These are phyloP conservation scores for Fagus sylvatica DNA, from an alignment of 306 rosid genomes.

Conservation along the genomic window DNA sequence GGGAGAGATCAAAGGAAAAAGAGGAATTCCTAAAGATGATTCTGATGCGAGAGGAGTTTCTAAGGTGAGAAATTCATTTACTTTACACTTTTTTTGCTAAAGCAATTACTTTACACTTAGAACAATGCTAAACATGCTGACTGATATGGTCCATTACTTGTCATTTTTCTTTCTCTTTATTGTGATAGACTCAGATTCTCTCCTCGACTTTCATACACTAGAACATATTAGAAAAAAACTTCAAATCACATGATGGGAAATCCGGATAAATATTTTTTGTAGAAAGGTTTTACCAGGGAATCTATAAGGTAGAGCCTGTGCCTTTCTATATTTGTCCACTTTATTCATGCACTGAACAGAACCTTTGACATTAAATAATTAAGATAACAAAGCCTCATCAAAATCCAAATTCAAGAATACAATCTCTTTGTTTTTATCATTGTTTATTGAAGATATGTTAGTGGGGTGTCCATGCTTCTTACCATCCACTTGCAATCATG, in stretches of 20 bases:
- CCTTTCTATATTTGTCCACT: conserved; percentile 37
- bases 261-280: conserved; percentile 3
- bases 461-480: conserved; percentile 45
- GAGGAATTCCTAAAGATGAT: conserved; percentile 24
- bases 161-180: neutral
- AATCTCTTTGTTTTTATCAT: conserved; percentile 17
- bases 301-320: conserved; percentile 23
- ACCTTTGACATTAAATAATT: neutral
- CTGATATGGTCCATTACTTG: neutral
- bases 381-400: conserved; percentile 3
- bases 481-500: conserved; percentile 55
- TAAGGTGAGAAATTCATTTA: conserved; percentile 31
- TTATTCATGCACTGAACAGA: conserved; percentile 35
- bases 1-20: conserved; percentile 12
- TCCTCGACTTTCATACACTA: conserved; percentile 22
- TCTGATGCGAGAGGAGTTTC: conserved; percentile 14
- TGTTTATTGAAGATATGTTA: conserved; percentile 27
- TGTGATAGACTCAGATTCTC: conserved; percentile 1
- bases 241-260: conserved; percentile 30
- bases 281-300: conserved; percentile 26
- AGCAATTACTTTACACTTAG: neutral
- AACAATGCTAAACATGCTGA: neutral
- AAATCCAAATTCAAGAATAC: conserved; percentile 12
- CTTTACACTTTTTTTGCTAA: neutral
- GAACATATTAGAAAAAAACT: conserved; percentile 3